These are phyloP conservation scores for Coccomyxa sp. DNA, from an alignment of 139 green algal species.

Conservation along the genomic window DNA sequence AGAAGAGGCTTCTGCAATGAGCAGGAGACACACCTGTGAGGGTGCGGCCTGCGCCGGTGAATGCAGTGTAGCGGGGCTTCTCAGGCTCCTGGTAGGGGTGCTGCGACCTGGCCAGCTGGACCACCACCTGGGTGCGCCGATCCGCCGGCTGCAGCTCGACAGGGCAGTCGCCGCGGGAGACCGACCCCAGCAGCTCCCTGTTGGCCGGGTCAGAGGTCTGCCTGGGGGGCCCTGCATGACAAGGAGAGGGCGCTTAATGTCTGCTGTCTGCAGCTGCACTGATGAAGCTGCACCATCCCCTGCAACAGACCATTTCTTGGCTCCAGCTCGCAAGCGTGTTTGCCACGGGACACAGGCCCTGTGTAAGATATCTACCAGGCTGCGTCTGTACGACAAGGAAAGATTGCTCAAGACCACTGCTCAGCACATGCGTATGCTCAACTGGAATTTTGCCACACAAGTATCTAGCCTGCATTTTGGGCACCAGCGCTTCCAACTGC, in stretches of 20 bases:
- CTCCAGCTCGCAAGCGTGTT: too few species aligned
- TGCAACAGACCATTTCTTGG: too few species aligned
- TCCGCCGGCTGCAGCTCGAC: conserved; percentile 57
- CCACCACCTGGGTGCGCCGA: conserved; percentile 42
- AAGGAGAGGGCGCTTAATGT: too few species aligned
- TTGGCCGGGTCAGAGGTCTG: conserved; percentile 85
- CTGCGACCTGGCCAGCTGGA: conserved; percentile 81
- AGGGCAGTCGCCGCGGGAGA: conserved; percentile 62
- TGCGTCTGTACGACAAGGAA: not conserved
- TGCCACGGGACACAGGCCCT: too few species aligned
- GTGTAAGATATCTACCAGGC: not conserved
- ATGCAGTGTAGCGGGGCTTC: conserved; percentile 58
- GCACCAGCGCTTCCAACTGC: too few species aligned
- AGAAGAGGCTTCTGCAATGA: not conserved
- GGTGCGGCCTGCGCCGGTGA: conserved; percentile 60
- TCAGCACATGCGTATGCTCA: too few species aligned
- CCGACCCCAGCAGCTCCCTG: conserved; percentile 58
- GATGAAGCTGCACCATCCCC: too few species aligned
- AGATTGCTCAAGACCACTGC: too few species aligned
- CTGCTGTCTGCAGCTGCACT: too few species aligned
- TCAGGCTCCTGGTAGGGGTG: conserved; percentile 59
- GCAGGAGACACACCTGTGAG: conserved; percentile 26
- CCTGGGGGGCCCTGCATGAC: too few species aligned
- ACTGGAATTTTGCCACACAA: too few species aligned
- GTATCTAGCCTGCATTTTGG: too few species aligned